Base-by-base conservation (phyloP, 768 basidiomycete species). In the Rhodotorula paludigena region DNA sequence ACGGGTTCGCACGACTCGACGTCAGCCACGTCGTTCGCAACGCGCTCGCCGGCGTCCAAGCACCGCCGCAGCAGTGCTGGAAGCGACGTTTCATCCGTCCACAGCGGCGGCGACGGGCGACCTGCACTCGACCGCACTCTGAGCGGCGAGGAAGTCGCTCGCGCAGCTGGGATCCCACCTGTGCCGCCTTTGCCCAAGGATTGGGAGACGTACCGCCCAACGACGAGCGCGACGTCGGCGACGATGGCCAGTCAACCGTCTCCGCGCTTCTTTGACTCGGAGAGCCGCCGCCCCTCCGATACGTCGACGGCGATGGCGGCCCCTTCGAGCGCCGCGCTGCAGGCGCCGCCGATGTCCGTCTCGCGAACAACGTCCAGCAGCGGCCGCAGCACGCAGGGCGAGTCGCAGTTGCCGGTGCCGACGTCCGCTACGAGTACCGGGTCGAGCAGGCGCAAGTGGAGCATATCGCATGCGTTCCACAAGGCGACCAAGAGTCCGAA, bases 151-250 rank as follows among this genome's bases (percentile, higher is more conserved):
- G 71, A 84, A 82, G 71, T 83, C 82, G 56, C 89, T 12, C 51
- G 41, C 36, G 85, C 85, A 72, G 80, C 80, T 65, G 75, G 80
- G 63, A 92, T 96, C n/a, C 92, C 92, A 25, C 92, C 92, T 35
- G 91, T 94, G 7, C 92, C 92, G 42, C 92, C 92, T 44, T 80
- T 96, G 35, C 92, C 92, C 49, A 93, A 96, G 80, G 90, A 92
- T 74, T 78, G 92, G 74, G 74, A 77, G 48, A 57, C 66, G 32
- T 72, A 72, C 41, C 69, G 71, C 16, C 72, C 85, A 25, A 83
- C 87, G 25, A 80, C 85, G 33, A 81, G 81, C 51, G 78, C n/a
- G n/a, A n/a, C n/a, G n/a, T n/a, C n/a, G n/a, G n/a, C n/a, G n/a
- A n/a, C n/a, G n/a, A n/a, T n/a, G n/a, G n/a, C n/a, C n/a, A n/a